Conservation (phyloP, 2,329 filamentous ascomycete genomes). For the Cordyceps tenuipes region DNA sequence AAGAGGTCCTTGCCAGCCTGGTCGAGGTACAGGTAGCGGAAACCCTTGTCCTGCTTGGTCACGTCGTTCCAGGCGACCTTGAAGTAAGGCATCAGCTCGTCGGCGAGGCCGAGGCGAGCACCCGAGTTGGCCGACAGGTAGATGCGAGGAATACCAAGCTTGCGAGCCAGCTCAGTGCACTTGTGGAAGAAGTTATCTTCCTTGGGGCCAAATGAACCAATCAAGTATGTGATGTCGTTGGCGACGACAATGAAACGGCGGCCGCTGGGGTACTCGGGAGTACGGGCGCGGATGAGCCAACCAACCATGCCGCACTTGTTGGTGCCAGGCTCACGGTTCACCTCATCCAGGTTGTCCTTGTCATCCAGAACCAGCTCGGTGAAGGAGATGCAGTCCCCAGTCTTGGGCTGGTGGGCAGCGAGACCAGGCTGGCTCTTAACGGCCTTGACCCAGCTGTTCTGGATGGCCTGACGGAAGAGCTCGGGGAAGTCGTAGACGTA, state of each 20-base stretch:
- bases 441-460: conserved; percentile 83
- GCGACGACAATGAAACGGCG: conserved; percentile 92
- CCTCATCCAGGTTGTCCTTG: conserved; percentile 81
- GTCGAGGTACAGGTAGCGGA: conserved; percentile 94
- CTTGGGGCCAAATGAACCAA: conserved; percentile 91
- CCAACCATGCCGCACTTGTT: conserved; percentile 98
- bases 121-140: conserved; percentile 98
- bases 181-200: conserved; percentile 99
- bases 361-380: conserved; percentile 94
- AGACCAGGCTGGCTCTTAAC: conserved; percentile 66
- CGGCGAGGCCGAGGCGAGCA: conserved; percentile 91
- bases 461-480: conserved; percentile 94
- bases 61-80: conserved; percentile 92
- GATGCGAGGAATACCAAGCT: conserved; percentile 90
- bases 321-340: conserved; percentile 87
- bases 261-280: conserved; percentile 88
- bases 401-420: conserved; percentile 70
- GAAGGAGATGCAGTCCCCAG: conserved; percentile 88
- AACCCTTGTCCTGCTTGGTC: conserved; percentile 72
- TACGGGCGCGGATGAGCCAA: conserved; percentile 91
- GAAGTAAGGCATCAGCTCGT: conserved; percentile 95
- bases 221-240: conserved; percentile 99
- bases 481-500: conserved; percentile 99
- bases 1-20: conserved; percentile 81
- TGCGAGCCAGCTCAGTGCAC: conserved; percentile 91